These are phyloP conservation scores for Pseudophaeomoniella oleicola DNA, from an alignment of 2,329 filamentous ascomycete genomes.

Conservation along the genomic window DNA sequence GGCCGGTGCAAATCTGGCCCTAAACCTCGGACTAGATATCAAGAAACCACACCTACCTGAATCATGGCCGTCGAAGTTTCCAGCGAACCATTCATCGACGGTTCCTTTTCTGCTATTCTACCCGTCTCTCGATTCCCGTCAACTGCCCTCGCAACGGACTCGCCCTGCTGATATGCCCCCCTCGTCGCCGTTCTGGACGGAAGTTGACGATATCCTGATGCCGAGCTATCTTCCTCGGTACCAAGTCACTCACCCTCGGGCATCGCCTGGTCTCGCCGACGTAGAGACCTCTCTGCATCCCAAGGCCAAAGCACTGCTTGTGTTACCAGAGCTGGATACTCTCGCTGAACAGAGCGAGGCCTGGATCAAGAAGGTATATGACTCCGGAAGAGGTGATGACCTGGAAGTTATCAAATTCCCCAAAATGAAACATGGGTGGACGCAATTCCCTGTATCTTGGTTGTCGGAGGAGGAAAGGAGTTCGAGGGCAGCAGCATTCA, in stretches of 20 bases:
- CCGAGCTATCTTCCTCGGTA: slow-evolving; percentile 11
- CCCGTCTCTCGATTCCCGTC: slow-evolving; percentile 10
- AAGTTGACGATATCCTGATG: slow-evolving; percentile 11
- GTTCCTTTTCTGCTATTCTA: slow-evolving; percentile 13
- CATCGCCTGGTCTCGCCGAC: slow-evolving; percentile 10
- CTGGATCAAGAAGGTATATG: slow-evolving; percentile 10
- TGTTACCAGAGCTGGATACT: slow-evolving; percentile 12
- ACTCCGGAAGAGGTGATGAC: slow-evolving; percentile 8
- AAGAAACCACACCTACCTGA: slow-evolving; percentile 6
- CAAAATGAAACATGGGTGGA: slow-evolving; percentile 12
- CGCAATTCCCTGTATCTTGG: slow-evolving; percentile 12
- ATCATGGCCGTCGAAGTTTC: slow-evolving; percentile 7
- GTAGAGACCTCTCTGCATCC: slow-evolving; percentile 7
- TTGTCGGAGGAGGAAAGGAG: slow-evolving; percentile 6
- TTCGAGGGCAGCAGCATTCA: neutral
- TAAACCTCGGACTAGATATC: slow-evolving; percentile 13
- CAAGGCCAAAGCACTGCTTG: slow-evolving; percentile 9
- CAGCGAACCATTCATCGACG: slow-evolving; percentile 5
- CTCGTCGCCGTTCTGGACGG: slow-evolving; percentile 6
- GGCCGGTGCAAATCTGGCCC: slow-evolving; percentile 31
- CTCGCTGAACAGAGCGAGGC: slow-evolving; percentile 9
- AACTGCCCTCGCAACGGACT: slow-evolving; percentile 10
- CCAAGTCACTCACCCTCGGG: slow-evolving; percentile 7
- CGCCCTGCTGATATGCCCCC: slow-evolving; percentile 8
- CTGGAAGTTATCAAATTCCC: slow-evolving; percentile 9